phyloP scores from a whole-genome alignment of 2,329 filamentous ascomycete genomes.

The Lachnellula suecica region DNA sequence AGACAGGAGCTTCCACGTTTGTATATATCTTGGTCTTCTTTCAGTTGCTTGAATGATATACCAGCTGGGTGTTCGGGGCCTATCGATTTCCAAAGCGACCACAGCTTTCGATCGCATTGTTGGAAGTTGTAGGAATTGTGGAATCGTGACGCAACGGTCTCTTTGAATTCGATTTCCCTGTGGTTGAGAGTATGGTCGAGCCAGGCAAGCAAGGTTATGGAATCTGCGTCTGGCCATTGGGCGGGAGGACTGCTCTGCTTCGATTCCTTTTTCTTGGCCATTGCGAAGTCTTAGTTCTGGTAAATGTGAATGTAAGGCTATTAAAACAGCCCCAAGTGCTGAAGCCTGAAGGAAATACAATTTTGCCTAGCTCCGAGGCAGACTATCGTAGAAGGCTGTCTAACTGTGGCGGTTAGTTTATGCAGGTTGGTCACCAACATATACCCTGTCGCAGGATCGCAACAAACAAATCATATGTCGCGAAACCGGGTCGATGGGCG shows the following conservation, averaged over 20 bases:
- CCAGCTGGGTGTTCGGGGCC: neutral
- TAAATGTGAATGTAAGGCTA: neutral
- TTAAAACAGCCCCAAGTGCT: neutral
- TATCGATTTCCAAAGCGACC: neutral
- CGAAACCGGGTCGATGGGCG: neutral
- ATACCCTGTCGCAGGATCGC: neutral
- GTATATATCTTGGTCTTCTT: neutral
- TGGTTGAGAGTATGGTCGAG: constrained; percentile 1
- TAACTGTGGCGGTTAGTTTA: neutral
- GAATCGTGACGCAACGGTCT: neutral
- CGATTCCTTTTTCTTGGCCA: neutral
- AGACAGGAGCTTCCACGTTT: neutral
- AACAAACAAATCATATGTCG: neutral
- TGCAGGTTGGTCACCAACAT: neutral
- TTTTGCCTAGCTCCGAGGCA: too few species aligned
- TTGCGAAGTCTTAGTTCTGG: neutral
- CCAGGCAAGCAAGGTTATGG: neutral
- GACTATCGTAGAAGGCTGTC: too few species aligned
- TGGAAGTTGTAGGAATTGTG: neutral
- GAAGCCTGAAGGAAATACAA: neutral
- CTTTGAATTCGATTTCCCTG: neutral
- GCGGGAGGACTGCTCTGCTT: neutral
- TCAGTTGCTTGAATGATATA: neutral
- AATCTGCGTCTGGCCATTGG: neutral
- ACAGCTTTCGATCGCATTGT: neutral